These are phyloP conservation scores for Lepidium aucheri DNA, from an alignment of 345 rosid genomes.

Conservation along the genomic window DNA sequence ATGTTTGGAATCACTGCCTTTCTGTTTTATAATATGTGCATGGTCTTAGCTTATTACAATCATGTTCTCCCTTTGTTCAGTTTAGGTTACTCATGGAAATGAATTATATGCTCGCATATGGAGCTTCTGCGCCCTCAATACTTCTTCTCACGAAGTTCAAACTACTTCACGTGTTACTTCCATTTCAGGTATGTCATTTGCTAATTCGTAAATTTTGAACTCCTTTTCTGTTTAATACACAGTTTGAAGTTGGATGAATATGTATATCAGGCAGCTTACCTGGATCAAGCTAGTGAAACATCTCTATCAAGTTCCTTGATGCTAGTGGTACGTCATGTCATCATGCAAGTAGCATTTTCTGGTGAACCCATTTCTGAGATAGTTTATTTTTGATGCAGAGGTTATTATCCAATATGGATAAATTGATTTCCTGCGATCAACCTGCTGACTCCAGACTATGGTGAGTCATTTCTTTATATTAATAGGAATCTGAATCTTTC, in stretches of 20 bases:
- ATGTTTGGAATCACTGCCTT: background rate
- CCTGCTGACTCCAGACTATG: slow-evolving; percentile 67
- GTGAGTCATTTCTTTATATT: slow-evolving; percentile 48
- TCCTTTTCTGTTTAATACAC: background rate
- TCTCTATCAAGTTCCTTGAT: slow-evolving; percentile 38
- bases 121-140: slow-evolving; percentile 79
- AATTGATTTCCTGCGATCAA: slow-evolving; percentile 57
- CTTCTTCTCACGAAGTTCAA: slow-evolving; percentile 67
- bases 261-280: slow-evolving; percentile 67
- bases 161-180: slow-evolving; percentile 65
- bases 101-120: slow-evolving; percentile 87
- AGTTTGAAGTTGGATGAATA: slow-evolving; percentile 17
- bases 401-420: slow-evolving; percentile 73
- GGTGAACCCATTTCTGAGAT: background rate
- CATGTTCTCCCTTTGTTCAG: slow-evolving; percentile 40
- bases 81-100: slow-evolving; percentile 75
- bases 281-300: slow-evolving; percentile 34
- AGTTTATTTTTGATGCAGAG: slow-evolving; percentile 37
- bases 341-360: background rate
- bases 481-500: background rate
- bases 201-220: background rate
- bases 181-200: slow-evolving; percentile 57
- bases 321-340: slow-evolving; percentile 56
- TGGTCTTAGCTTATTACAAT: slow-evolving; percentile 8
- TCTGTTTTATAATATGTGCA: background rate